These are phyloP conservation scores for Kwoniella bestiolae DNA, from an alignment of 768 basidiomycete genomes.

Conservation along the genomic window DNA sequence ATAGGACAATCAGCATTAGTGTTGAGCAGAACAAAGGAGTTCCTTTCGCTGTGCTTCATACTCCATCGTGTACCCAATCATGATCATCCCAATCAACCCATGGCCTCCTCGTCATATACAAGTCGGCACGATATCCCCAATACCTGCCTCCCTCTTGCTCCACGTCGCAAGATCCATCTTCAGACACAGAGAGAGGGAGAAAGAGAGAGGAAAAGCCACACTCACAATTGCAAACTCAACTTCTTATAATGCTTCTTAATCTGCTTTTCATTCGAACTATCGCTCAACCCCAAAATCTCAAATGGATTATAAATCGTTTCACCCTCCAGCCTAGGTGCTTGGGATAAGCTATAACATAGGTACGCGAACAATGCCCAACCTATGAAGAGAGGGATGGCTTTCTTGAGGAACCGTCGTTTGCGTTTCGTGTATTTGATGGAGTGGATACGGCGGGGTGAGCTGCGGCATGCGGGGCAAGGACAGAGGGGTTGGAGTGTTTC, in stretches of 20 bases:
- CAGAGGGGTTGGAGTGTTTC: conserved; percentile 62
- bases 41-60: no score
- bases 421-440: conserved; percentile 60
- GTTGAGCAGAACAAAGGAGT: conserved; percentile 6
- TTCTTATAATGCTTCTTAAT: conserved; percentile 96
- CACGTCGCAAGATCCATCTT: no score
- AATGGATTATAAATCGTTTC: conserved; percentile 87
- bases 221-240: conserved; percentile 82
- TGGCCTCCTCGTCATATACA: no score
- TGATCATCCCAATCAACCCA: no score
- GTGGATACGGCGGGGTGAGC: conserved; percentile 61
- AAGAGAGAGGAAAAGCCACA: no score
- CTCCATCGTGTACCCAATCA: no score
- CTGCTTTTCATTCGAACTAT: conserved; percentile 71
- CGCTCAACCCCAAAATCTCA: conserved; percentile 80
- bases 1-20: background rate
- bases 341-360: conserved; percentile 69
- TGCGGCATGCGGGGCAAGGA: conserved; percentile 62
- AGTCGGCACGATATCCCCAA: no score
- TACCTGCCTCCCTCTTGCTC: no score
- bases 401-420: conserved; percentile 53
- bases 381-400: conserved; percentile 65
- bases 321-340: conserved; percentile 63
- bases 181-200: no score
- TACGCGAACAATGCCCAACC: conserved; percentile 78